Evolutionary conservation across 306 rosid species (phyloP).

Genomic region (Glycine soja): DNA sequence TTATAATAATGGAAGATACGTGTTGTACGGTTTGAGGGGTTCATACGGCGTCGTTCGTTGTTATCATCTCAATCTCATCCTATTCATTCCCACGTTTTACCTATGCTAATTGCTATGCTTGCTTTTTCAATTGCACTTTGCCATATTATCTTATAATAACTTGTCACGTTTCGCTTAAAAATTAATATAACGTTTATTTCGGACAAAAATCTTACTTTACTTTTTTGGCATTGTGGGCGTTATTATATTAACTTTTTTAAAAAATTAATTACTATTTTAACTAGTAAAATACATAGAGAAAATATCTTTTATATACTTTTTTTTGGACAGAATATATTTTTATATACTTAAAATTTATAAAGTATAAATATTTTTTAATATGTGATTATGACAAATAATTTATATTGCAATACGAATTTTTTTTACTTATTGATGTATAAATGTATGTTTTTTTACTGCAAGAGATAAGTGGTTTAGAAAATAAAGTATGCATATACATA

Average conservation of each 20-base stretch:
- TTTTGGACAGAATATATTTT: too few species aligned
- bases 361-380: too few species aligned
- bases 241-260: neutral
- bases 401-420: too few species aligned
- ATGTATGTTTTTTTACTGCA: too few species aligned
- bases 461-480: too few species aligned
- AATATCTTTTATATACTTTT: too few species aligned
- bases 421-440: too few species aligned
- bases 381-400: too few species aligned
- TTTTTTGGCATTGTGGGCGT: neutral
- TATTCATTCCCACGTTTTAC: neutral
- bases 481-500: too few species aligned
- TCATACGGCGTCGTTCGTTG: conserved; percentile 6
- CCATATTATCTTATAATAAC: neutral
- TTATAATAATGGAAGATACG: conserved; percentile 45
- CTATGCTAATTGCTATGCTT: neutral
- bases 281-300: too few species aligned
- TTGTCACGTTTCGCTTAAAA: neutral
- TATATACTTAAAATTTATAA: too few species aligned
- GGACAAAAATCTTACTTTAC: neutral
- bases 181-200: neutral
- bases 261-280: too few species aligned
- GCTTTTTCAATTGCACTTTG: neutral
- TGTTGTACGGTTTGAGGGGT: neutral
- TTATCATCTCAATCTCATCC: neutral